Evolutionary conservation across 2,329 filamentous ascomycete species (phyloP).

Genomic region (Botrytis fragariae): DNA sequence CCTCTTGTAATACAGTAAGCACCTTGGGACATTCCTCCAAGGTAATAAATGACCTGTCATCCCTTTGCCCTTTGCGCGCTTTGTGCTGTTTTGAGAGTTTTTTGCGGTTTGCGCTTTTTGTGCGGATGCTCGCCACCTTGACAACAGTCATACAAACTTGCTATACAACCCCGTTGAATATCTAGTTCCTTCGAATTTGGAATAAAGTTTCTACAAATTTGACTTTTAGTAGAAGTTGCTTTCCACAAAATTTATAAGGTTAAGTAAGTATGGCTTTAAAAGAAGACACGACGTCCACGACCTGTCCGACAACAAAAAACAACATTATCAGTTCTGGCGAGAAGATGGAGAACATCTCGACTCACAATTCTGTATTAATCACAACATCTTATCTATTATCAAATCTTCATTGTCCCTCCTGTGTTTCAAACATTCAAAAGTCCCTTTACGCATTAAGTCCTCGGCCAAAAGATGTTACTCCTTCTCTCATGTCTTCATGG

Average conservation of each 20-base stretch:
- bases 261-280: neutral
- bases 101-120: constrained; percentile 15
- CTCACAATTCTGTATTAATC: neutral
- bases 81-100: constrained; percentile 8
- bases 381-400: constrained; percentile 56
- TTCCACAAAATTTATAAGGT: neutral
- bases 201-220: neutral
- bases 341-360: constrained; percentile 11
- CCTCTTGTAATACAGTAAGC: no score
- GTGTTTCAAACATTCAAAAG: constrained; percentile 63
- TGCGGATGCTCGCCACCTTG: constrained; percentile 5
- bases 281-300: neutral
- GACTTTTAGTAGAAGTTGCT: constrained; percentile 7
- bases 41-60: no score
- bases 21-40: no score
- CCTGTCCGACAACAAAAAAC: neutral
- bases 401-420: constrained; percentile 78
- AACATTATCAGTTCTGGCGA: constrained; percentile 5
- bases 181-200: neutral
- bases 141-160: neutral
- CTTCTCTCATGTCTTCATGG: constrained; percentile 69
- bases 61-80: constrained; percentile 13
- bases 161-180: neutral
- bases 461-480: constrained; percentile 57
- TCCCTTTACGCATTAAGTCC: constrained; percentile 51